Evolutionary conservation across 768 basidiomycete genomes (phyloP), one percentile per base, ranked within the genome.

Genomic region (Sarcodon aspratus): DNA sequence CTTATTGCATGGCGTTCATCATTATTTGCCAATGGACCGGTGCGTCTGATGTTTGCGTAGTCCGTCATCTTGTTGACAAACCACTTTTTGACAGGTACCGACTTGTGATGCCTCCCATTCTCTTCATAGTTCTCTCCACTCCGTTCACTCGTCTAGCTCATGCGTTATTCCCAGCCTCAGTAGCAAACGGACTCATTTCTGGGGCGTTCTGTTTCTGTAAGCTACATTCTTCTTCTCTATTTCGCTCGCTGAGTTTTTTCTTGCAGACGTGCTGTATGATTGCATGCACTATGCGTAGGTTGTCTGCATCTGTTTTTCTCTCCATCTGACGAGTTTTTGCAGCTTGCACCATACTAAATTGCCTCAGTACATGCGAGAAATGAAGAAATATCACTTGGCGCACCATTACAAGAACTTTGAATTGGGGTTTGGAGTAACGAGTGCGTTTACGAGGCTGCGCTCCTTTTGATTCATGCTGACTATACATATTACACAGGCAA

Each of bases 331-430:
- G 49, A 49, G 52, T 55, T 46, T 27, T 42, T 52, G 33, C 55
- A 80, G 82, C 18, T 72, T 93, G 49, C 93, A 95, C 62, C 92
- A 96, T 67, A 84, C 87, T 3, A 79, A 72, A 55, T 78, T 95
- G 18, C 91, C 92, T 3, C 69, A 80, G 34, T 96, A 97, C 67
- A 63, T 98, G 67, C 75, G 74, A 50, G 85, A 92, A 61, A 85
- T 89, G 86, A 99, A 99, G 73, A 88, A 88, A 62, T 98, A 97
- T 61, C 96, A 99, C 59, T 77, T 99, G 54, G 93, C 91, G 7
- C 94, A 97, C 61, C 95, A 97, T 64, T 96, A 95, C 73, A 96
- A 96, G 68, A 95, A 96, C 70, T 95, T 91, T 63, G 92, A 96
- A 61, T 84, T 98, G 40, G 94, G 93, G 13, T 98, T 94, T 61